Conservation (phyloP, 805 yeast species). For the Candida tammaniensis region DNA sequence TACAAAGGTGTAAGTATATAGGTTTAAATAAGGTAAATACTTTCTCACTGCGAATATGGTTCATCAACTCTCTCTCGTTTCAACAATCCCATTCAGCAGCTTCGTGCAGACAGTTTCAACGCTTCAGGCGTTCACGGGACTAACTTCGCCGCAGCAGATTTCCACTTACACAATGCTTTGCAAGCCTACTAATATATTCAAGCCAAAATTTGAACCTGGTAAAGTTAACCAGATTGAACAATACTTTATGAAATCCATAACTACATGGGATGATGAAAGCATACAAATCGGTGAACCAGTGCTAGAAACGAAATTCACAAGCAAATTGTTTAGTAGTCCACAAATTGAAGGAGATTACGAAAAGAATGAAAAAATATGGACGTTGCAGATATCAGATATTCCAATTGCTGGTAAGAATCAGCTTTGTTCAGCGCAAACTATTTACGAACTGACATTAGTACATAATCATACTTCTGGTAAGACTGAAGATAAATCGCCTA, state of each 20-base stretch:
- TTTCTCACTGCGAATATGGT: constrained; percentile 37
- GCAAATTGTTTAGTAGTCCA: constrained; percentile 23
- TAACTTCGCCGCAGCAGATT: constrained; percentile 40
- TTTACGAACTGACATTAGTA: constrained; percentile 57
- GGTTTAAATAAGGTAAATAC: too few relatives aligned
- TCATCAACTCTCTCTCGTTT: constrained; percentile 50
- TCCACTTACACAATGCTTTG: constrained; percentile 49
- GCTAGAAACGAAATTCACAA: constrained; percentile 21
- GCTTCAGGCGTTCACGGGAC: constrained; percentile 51
- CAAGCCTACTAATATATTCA: constrained; percentile 49
- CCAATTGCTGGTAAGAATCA: constrained; percentile 72
- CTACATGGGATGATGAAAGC: constrained; percentile 42
- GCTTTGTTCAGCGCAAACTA: constrained; percentile 59
- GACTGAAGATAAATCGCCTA: constrained; percentile 3
- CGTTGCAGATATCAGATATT: constrained; percentile 63
- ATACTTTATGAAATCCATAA: constrained; percentile 47
- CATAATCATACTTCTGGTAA: constrained; percentile 40
- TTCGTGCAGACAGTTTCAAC: constrained; percentile 45
- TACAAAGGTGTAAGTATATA: too few relatives aligned
- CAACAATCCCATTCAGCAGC: constrained; percentile 41
- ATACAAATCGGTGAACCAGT: constrained; percentile 22
- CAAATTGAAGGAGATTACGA: background rate
- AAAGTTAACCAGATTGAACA: constrained; percentile 58
- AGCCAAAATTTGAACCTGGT: constrained; percentile 54
- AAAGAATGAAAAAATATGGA: constrained; percentile 53